Percentiles rank a stretch among this genome's conserved stretches.
Evolutionary conservation across 306 rosid species (phyloP).

Genomic region (Abrus precatorius): DNA sequence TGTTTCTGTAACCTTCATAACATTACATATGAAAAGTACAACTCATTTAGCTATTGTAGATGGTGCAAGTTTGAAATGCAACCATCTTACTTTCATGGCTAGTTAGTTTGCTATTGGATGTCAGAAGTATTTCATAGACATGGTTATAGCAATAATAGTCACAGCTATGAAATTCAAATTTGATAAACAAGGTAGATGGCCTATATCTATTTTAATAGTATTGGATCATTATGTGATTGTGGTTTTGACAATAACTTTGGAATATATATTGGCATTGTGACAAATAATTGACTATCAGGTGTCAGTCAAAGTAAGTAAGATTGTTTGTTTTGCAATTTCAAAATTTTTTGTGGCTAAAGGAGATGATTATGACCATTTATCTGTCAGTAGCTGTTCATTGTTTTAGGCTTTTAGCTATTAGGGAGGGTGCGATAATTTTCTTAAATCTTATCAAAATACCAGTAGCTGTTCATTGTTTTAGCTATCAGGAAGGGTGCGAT

Average conservation of each 20-base stretch:
- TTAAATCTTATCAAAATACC: constrained; percentile 1
- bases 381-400: too few relatives aligned
- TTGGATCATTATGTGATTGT: neutral
- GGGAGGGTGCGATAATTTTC: neutral
- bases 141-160: constrained; percentile 19
- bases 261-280: neutral
- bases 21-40: neutral
- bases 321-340: neutral
- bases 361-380: constrained; percentile 24
- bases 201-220: constrained; percentile 17
- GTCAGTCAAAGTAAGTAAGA: neutral
- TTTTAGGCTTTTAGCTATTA: neutral
- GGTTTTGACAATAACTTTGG: neutral
- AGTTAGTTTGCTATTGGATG: constrained; percentile 13
- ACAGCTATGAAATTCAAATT: constrained; percentile 16
- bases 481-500: constrained; percentile 31
- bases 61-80: constrained; percentile 11
- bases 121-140: constrained; percentile 9
- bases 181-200: neutral
- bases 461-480: constrained; percentile 19
- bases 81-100: neutral
- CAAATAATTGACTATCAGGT: constrained; percentile 34
- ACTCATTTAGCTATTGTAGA: neutral
- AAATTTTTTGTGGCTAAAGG: constrained; percentile 2
- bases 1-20: constrained; percentile 6